Percentiles rank a stretch among this genome's conserved stretches.
Conservation (phyloP, 768 basidiomycete genomes). For the Neoboletus brunneissimus region DNA sequence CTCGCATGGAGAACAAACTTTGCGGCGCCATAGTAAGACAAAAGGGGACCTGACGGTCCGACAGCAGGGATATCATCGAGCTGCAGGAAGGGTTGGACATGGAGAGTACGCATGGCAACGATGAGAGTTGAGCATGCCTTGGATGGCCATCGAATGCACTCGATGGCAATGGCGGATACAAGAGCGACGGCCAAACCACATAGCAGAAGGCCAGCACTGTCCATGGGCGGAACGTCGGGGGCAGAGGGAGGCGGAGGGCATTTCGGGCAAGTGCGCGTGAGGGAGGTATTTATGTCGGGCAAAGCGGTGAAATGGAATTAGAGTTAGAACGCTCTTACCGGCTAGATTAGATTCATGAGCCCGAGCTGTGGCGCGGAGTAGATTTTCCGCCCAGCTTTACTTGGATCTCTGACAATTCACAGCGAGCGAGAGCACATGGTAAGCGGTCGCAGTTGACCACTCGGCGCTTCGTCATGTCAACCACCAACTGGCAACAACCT, state of each 20-base stretch:
- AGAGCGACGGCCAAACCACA: slow-evolving; percentile 21
- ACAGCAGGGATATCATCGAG: slow-evolving; percentile 35
- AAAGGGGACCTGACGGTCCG: slow-evolving; percentile 33
- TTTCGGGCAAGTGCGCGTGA: slow-evolving; percentile 25
- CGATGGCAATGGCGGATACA: slow-evolving; percentile 8
- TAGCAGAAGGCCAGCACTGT: slow-evolving; percentile 20
- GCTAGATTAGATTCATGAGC: slow-evolving; percentile 29
- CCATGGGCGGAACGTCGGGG: slow-evolving; percentile 27
- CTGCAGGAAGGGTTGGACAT: slow-evolving; percentile 14
- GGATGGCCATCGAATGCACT: slow-evolving; percentile 23
- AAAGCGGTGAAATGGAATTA: slow-evolving; percentile 27
- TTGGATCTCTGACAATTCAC: neutral
- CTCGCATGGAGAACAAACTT: slow-evolving; percentile 32
- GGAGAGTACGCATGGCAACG: neutral
- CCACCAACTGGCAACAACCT: slow-evolving; percentile 1
- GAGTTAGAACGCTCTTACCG: slow-evolving; percentile 27
- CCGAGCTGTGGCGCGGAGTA: slow-evolving; percentile 24
- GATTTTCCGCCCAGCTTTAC: slow-evolving; percentile 6
- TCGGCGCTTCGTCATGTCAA: slow-evolving; percentile 22
- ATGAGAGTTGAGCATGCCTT: slow-evolving; percentile 19
- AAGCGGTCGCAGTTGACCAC: neutral
- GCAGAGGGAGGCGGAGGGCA: slow-evolving; percentile 24
- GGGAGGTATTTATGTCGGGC: slow-evolving; percentile 33
- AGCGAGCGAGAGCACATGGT: neutral
- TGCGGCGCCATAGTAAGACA: slow-evolving; percentile 33